Evolutionary conservation across 129 eudicot species (phyloP).

Genomic region (Arctium lappa): DNA sequence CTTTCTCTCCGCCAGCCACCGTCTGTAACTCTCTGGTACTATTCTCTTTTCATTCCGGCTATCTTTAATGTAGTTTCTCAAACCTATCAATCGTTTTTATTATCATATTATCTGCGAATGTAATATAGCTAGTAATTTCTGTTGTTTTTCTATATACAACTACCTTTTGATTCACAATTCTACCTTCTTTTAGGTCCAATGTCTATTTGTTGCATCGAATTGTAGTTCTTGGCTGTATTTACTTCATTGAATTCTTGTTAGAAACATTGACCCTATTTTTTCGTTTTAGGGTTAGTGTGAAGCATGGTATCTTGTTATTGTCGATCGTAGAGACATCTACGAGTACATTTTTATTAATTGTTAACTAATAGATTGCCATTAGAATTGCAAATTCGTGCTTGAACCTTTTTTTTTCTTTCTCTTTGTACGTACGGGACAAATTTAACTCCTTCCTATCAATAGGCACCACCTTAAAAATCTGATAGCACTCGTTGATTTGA

Average conservation of each 20-base stretch:
- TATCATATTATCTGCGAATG: not conserved
- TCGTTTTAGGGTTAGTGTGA: conserved; percentile 10
- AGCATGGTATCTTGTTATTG: not conserved
- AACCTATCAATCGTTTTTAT: not conserved
- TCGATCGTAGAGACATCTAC: not conserved
- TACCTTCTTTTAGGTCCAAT: not conserved
- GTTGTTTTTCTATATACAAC: not conserved
- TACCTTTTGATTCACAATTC: not conserved
- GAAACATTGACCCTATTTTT: not conserved
- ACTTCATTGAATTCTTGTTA: not conserved
- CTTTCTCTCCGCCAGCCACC: not conserved
- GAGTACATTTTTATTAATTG: not conserved
- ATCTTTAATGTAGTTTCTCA: no score
- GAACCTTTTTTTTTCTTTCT: no score
- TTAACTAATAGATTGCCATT: not conserved
- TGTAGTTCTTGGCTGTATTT: not conserved
- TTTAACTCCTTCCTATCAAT: no score
- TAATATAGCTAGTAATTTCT: not conserved
- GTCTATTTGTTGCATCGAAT: not conserved
- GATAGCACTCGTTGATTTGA: no score
- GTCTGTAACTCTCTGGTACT: not conserved
- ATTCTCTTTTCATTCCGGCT: not conserved
- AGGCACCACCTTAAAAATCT: no score
- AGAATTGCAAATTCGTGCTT: no score
- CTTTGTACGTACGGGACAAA: no score